Percentiles rank a stretch among this genome's conserved stretches.
Conservation (phyloP, 495 filamentous ascomycete genomes). For the Talaromyces stipitatus region DNA sequence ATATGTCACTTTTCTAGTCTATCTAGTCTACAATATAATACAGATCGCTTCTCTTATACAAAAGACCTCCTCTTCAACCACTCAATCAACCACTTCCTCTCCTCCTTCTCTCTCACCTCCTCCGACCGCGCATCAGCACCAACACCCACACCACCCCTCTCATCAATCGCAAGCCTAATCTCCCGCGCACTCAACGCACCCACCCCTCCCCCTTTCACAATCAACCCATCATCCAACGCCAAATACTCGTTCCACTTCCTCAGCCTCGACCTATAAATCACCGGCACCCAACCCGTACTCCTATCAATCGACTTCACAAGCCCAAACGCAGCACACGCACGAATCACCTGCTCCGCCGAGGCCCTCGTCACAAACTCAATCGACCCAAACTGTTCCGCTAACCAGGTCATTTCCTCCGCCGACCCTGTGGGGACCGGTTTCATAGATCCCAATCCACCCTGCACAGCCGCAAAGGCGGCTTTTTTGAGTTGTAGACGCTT, state of each 20-base stretch:
- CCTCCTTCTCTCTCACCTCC: constrained; percentile 15
- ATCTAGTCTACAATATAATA: not conserved
- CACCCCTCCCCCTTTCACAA: constrained; percentile 43
- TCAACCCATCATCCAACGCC: constrained; percentile 50
- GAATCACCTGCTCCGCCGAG: constrained; percentile 19
- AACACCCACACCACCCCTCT: constrained; percentile 32
- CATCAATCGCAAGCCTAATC: constrained; percentile 47
- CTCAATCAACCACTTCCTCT: constrained; percentile 30
- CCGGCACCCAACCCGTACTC: constrained; percentile 23
- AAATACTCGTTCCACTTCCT: constrained; percentile 42
- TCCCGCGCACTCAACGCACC: constrained; percentile 44
- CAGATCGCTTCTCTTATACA: not conserved
- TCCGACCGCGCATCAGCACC: constrained; percentile 6
- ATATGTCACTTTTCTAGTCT: not conserved
- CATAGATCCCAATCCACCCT: constrained; percentile 10
- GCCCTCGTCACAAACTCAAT: constrained; percentile 15
- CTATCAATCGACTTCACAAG: constrained; percentile 35
- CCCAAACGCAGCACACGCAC: constrained; percentile 35
- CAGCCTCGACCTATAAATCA: constrained; percentile 34
- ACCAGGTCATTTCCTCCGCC: constrained; percentile 18
- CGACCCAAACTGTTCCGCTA: constrained; percentile 16
- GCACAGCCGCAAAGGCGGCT: constrained; percentile 16
- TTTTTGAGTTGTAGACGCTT: constrained; percentile 37
- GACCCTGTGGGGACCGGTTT: constrained; percentile 9
- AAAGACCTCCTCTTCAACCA: constrained; percentile 23